Evolutionary conservation across 2,329 filamentous ascomycete genomes (phyloP).

Genomic region (Pyrenophora teres): DNA sequence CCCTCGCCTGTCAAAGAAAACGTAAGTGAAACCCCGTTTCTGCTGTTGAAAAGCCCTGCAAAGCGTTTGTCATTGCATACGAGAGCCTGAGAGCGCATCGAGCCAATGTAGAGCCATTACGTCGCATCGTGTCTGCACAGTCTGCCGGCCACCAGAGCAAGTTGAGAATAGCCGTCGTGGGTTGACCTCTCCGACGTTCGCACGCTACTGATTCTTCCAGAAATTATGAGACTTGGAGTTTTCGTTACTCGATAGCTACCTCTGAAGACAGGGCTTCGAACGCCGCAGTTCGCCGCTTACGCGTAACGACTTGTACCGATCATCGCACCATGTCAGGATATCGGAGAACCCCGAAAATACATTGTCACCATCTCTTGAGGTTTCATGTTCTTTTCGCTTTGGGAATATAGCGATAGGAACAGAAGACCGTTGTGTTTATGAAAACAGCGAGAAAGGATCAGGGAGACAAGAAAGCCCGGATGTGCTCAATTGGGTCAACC

Average conservation of each 20-base stretch:
- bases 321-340: not conserved
- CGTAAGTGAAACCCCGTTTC: constrained; percentile 22
- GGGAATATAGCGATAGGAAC: not conserved
- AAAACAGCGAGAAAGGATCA: not conserved
- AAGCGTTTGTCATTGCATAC: constrained; percentile 15
- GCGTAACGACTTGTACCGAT: constrained; percentile 1
- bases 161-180: constrained; percentile 7
- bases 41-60: constrained; percentile 9
- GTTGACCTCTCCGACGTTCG: constrained; percentile 13
- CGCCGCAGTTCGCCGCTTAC: constrained; percentile 19
- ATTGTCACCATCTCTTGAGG: not conserved
- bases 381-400: not conserved
- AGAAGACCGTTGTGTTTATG: not conserved
- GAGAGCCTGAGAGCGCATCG: not conserved
- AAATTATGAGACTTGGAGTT: constrained; percentile 14
- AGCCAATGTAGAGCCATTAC: constrained; percentile 14
- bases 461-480: not conserved
- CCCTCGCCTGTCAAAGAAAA: constrained; percentile 5
- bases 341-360: not conserved
- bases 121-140: constrained; percentile 11
- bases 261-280: constrained; percentile 22
- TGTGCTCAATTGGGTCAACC: constrained; percentile 7
- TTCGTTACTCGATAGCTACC: constrained; percentile 45
- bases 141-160: constrained; percentile 4
- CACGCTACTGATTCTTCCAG: constrained; percentile 18